phyloP scores from a whole-genome alignment of 1,139 yeast species.

The Hemisphaericaspora subhashii region DNA sequence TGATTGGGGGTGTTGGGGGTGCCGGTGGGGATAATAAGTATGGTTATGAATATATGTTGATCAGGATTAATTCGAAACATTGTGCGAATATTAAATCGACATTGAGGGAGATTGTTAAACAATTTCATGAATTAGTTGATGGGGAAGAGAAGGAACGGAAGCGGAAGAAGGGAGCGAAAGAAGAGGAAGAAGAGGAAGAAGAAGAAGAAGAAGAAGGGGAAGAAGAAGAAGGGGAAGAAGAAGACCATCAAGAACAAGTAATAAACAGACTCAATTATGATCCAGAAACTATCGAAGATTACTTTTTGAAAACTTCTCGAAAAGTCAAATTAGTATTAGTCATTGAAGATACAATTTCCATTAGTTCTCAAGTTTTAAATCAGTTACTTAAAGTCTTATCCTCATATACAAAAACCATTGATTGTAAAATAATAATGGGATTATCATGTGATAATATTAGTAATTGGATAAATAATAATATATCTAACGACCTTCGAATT shows the following conservation, averaged over 20 bases:
- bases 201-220: constrained; percentile 13
- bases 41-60: constrained; percentile 29
- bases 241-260: no score
- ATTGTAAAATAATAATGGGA: constrained; percentile 52
- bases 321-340: constrained; percentile 36
- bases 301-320: constrained; percentile 29
- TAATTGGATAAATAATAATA: constrained; percentile 36
- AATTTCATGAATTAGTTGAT: constrained; percentile 19
- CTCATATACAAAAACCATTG: constrained; percentile 33
- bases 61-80: constrained; percentile 41
- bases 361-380: constrained; percentile 51
- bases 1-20: constrained; percentile 17
- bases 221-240: constrained; percentile 10
- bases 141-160: constrained; percentile 4
- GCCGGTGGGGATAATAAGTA: constrained; percentile 8
- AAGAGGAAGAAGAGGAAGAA: constrained; percentile 5
- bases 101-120: constrained; percentile 38
- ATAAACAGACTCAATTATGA: constrained; percentile 46
- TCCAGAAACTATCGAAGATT: constrained; percentile 50
- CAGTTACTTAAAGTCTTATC: constrained; percentile 50
- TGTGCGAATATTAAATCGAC: constrained; percentile 43
- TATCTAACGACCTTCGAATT: constrained; percentile 33
- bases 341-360: constrained; percentile 66
- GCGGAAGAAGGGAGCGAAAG: constrained; percentile 13
- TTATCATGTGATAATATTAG: constrained; percentile 46